These are phyloP conservation scores for Luffa acutangula DNA, from an alignment of 306 rosid genomes.

Conservation along the genomic window DNA sequence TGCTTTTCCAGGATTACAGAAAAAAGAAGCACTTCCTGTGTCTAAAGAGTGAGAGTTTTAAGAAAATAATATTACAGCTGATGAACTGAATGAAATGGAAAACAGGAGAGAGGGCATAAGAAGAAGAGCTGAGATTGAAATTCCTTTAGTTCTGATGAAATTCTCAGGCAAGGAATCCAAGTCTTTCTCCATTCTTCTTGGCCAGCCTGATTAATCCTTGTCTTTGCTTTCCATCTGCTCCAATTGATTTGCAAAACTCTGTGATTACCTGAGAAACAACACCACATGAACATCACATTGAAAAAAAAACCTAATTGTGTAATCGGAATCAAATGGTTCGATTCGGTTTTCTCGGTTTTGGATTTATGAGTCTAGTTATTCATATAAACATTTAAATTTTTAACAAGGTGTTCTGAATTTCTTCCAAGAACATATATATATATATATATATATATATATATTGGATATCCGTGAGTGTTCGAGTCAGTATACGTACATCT, in stretches of 20 bases:
- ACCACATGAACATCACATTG: not conserved
- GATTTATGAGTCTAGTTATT: too few relatives aligned
- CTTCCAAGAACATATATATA: too few relatives aligned
- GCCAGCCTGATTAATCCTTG: slow-evolving; percentile 95
- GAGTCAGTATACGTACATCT: too few relatives aligned
- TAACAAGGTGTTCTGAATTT: too few relatives aligned
- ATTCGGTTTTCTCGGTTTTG: not conserved
- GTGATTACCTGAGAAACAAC: slow-evolving; percentile 53
- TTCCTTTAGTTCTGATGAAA: not conserved
- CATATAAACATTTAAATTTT: too few relatives aligned
- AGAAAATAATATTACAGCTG: not conserved
- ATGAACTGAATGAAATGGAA: not conserved
- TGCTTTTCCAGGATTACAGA: not conserved
- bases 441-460: too few relatives aligned
- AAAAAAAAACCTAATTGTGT: too few relatives aligned
- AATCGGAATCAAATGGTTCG: not conserved
- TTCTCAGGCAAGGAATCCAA: slow-evolving; percentile 81
- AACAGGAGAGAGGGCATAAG: not conserved
- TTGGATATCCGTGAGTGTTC: too few relatives aligned
- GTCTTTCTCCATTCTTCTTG: slow-evolving; percentile 93
- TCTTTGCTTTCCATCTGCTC: slow-evolving; percentile 96
- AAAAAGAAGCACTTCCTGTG: not conserved
- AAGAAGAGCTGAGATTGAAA: not conserved
- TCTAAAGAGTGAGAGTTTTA: not conserved
- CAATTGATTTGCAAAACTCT: slow-evolving; percentile 95